Evolutionary conservation across 345 rosid genomes (phyloP), one percentile per base, ranked within the genome.

Genomic region (Eucalyptus cloeziana): DNA sequence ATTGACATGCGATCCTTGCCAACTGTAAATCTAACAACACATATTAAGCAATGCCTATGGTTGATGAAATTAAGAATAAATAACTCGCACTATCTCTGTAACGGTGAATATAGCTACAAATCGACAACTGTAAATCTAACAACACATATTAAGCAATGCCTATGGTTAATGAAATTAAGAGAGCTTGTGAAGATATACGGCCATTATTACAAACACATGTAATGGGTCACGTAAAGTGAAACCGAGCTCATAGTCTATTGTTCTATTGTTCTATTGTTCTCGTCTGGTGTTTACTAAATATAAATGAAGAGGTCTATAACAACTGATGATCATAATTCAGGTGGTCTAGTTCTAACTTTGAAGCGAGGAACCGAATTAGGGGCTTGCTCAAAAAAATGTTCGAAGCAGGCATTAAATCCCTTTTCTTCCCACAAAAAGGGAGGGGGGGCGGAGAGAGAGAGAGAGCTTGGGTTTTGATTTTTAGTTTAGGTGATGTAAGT

Each of bases 371-470:
- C 13, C 2, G 13, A 33, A 69, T 19, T 40, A 16, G 10, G 37
- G 79, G 40, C 21, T 22, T 31, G 22, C 2, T 31, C 79, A 15
- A 7, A 31, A 67, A 67, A 62, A 62, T 5, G 5, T 67, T 27
- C 22, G 8, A 67, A 31, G 5, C 40, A 69, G 44, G 81, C 44
- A 17, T 21, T 40, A 33, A 69, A 33, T 37, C 25, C 22, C 40
- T 1, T 31, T 31, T 15, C 1, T 15, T 1, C 31, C 17, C 33
- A 7, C 9, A 1, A 8, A 43, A 43, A 43, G 44, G 44, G 44
- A 43, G 44, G 2, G 24, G 10, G 1, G 10, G n/a, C n/a, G n/a
- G 10, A 4, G 21, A 2, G 33, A 14, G 79, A 15, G 80, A 17
- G 80, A 69, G 44, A 33, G 44, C 81, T 69, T 69, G 44, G 13